phyloP scores from a whole-genome alignment of 352 stramenopile genomes.

The Pythium phragmiticola region DNA sequence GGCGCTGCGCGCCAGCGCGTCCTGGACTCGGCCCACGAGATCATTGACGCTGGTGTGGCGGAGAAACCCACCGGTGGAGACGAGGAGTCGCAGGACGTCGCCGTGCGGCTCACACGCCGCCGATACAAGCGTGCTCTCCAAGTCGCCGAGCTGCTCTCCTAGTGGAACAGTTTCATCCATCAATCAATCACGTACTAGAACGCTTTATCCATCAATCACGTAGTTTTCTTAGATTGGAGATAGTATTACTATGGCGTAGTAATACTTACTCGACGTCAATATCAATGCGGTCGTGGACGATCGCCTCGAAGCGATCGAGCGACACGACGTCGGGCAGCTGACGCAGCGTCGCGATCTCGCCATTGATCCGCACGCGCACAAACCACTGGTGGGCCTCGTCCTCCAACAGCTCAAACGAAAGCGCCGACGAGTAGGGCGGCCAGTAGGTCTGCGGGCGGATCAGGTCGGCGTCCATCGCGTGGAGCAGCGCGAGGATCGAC shows the following conservation, averaged over 20 bases:
- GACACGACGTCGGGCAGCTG: constrained; percentile 13
- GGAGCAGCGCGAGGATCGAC: constrained; percentile 74
- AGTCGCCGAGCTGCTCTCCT: constrained; percentile 65
- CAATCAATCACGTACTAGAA: constrained; percentile 1
- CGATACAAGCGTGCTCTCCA: constrained; percentile 82
- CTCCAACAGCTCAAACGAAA: constrained; percentile 72
- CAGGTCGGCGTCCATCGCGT: constrained; percentile 49
- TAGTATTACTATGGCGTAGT: too few relatives aligned
- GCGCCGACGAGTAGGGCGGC: constrained; percentile 67
- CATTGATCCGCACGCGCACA: constrained; percentile 56
- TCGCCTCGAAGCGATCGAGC: constrained; percentile 41
- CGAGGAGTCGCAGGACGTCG: constrained; percentile 44
- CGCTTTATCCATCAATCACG: background rate
- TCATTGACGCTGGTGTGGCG: constrained; percentile 64
- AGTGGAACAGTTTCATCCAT: constrained; percentile 16
- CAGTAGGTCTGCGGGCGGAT: constrained; percentile 55
- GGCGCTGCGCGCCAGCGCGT: constrained; percentile 68
- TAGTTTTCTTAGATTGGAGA: background rate
- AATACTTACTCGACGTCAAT: constrained; percentile 10
- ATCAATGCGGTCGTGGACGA: constrained; percentile 48
- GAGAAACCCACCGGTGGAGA: constrained; percentile 42
- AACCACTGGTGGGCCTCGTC: constrained; percentile 52
- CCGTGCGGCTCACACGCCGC: constrained; percentile 53
- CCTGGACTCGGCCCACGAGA: constrained; percentile 60
- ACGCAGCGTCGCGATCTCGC: constrained; percentile 34